Evolutionary conservation across 345 rosid genomes (phyloP).

Genomic region (Aquilaria sinensis): DNA sequence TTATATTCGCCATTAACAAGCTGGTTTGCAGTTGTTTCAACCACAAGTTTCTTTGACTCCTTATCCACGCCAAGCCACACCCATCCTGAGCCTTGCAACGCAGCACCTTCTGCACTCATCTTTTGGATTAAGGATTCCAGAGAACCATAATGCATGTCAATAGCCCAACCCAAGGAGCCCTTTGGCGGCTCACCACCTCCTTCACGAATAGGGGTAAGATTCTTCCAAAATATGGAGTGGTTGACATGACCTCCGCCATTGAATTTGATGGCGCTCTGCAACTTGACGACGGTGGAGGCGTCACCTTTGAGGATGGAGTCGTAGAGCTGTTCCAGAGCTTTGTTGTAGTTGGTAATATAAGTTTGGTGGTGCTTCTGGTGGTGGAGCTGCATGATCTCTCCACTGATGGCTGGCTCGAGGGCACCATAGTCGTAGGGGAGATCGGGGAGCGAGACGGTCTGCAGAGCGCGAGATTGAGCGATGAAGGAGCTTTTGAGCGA

Average conservation of each 20-base stretch:
- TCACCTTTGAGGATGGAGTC: constrained; percentile 66
- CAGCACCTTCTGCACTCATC: constrained; percentile 92
- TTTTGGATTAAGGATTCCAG: constrained; percentile 68
- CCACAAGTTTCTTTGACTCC: constrained; percentile 75
- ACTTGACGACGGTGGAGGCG: constrained; percentile 49
- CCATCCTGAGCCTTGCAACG: constrained; percentile 98
- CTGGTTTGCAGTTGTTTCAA: constrained; percentile 93
- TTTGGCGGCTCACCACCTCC: constrained; percentile 97
- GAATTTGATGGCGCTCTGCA: constrained; percentile 93
- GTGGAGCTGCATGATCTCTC: constrained; percentile 92
- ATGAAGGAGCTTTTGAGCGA: constrained; percentile 10
- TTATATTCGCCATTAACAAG: constrained; percentile 10
- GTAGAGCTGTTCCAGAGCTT: constrained; percentile 73
- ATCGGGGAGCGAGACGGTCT: constrained; percentile 83
- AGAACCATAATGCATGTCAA: constrained; percentile 76
- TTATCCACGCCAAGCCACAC: constrained; percentile 97
- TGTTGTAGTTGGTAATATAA: constrained; percentile 83
- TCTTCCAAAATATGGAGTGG: constrained; percentile 94
- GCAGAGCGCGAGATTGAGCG: constrained; percentile 32
- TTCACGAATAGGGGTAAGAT: constrained; percentile 63
- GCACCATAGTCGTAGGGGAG: constrained; percentile 84
- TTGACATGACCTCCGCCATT: constrained; percentile 98
- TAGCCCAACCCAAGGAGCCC: constrained; percentile 65
- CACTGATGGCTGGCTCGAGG: constrained; percentile 88
- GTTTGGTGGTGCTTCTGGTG: constrained; percentile 98